These are phyloP conservation scores for Aurantiochytrium sp. DNA, from an alignment of 108 stramenopile genomes.

Conservation along the genomic window DNA sequence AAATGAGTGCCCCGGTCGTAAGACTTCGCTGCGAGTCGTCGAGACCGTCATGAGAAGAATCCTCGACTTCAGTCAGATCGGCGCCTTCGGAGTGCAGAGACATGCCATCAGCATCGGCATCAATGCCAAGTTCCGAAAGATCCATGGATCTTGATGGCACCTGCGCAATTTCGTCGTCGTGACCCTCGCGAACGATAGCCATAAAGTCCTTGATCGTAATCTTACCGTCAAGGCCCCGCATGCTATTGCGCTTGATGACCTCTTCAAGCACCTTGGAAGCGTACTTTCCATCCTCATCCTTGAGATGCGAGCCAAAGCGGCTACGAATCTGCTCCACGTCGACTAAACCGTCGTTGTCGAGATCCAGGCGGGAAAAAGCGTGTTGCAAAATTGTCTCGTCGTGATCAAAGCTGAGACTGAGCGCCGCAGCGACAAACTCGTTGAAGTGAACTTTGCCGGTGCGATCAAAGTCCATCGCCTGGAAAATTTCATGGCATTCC, in stretches of 20 bases:
- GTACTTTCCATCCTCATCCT: not conserved
- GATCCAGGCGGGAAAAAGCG: constrained; percentile 27
- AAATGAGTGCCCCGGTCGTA: too few relatives aligned
- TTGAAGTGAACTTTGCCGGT: constrained; percentile 29
- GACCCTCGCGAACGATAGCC: not conserved
- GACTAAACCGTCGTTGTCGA: constrained; percentile 15
- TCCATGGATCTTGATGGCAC: not conserved
- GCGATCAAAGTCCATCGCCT: not conserved
- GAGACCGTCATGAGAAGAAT: not conserved
- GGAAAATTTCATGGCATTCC: not conserved
- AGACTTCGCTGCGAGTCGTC: too few relatives aligned
- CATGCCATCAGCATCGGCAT: not conserved
- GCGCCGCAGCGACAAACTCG: constrained; percentile 33
- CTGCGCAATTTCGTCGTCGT: not conserved
- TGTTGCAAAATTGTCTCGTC: constrained; percentile 18
- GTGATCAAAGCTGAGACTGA: not conserved
- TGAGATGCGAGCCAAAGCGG: constrained; percentile 19
- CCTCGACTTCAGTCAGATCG: not conserved
- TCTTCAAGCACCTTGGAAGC: constrained; percentile 1
- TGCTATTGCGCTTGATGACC: not conserved
- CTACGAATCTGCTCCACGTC: constrained; percentile 4
- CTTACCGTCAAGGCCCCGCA: not conserved
- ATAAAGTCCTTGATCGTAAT: not conserved
- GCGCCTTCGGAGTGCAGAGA: not conserved
- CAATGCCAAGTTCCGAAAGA: not conserved